These are phyloP conservation scores for Nepenthes gracilis DNA, from an alignment of 148 eudicot species.

Conservation along the genomic window DNA sequence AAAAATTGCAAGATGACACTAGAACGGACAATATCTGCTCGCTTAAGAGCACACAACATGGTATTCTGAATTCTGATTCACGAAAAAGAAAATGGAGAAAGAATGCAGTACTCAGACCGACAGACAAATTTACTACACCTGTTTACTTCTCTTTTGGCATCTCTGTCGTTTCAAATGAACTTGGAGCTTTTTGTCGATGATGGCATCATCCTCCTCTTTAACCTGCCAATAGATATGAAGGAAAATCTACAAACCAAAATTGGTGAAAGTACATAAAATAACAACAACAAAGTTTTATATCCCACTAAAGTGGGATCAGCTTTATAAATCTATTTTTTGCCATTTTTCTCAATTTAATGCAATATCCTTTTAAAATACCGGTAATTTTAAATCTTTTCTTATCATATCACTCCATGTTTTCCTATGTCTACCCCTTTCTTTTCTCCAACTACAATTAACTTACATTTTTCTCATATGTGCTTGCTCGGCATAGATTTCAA, in stretches of 20 bases:
- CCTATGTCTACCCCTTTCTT: not conserved
- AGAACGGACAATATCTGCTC: too few species aligned
- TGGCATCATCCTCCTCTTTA: slow-evolving; percentile 87
- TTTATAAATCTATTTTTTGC: too few species aligned
- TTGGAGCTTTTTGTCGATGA: slow-evolving; percentile 55
- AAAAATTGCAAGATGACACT: too few species aligned
- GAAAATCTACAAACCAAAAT: not conserved
- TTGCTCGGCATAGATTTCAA: not conserved
- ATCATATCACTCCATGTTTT: not conserved
- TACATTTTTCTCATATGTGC: not conserved
- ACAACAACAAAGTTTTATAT: too few species aligned
- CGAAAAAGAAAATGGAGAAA: too few species aligned
- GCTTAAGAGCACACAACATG: too few species aligned
- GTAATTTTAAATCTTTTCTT: too few species aligned
- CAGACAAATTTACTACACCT: slow-evolving; percentile 24
- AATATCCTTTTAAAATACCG: too few species aligned
- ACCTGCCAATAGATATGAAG: slow-evolving; percentile 39
- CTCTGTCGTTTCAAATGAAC: slow-evolving; percentile 57
- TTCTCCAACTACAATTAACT: not conserved
- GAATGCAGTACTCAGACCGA: not conserved
- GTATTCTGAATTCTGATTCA: too few species aligned
- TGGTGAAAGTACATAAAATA: too few species aligned
- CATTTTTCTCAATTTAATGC: too few species aligned
- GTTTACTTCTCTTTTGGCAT: slow-evolving; percentile 37
- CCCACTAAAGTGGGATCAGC: too few species aligned